phyloP scores from a whole-genome alignment of 805 yeast species.

The Nakazawaea sp. region DNA sequence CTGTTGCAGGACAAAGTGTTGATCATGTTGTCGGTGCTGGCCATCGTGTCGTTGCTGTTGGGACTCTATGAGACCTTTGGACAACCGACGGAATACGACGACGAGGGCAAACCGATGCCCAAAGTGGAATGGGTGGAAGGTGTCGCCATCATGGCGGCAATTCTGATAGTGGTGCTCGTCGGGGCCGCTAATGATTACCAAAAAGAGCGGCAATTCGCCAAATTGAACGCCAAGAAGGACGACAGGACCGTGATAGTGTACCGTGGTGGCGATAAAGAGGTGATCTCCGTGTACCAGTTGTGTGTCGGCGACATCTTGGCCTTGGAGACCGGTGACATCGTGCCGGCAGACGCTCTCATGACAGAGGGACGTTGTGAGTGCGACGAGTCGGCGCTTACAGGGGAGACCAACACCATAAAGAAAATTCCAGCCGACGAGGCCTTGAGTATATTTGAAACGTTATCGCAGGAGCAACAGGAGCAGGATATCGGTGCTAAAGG shows the following conservation, averaged over 20 bases:
- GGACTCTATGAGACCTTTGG: conserved; percentile 93
- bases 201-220: conserved; percentile 88
- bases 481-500: conserved; percentile 34
- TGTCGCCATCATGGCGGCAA: conserved; percentile 91
- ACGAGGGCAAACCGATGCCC: conserved; percentile 70
- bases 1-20: conserved; percentile 90
- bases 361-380: conserved; percentile 73
- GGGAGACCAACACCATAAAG: conserved; percentile 81
- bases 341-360: conserved; percentile 83
- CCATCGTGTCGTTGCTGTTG: conserved; percentile 78
- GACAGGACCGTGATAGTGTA: conserved; percentile 73
- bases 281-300: conserved; percentile 67
- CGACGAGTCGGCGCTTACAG: conserved; percentile 91
- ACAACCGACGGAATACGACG: conserved; percentile 69
- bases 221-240: conserved; percentile 82
- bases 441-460: conserved; percentile 21
- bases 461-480: conserved; percentile 1
- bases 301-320: conserved; percentile 80
- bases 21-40: conserved; percentile 78
- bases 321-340: conserved; percentile 89
- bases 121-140: conserved; percentile 99
- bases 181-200: conserved; percentile 97
- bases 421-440: conserved; percentile 52
- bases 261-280: conserved; percentile 61
- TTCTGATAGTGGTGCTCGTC: conserved; percentile 82